Evolutionary conservation across 768 basidiomycete species (phyloP).

Genomic region (Asterophora lycoperdoides): DNA sequence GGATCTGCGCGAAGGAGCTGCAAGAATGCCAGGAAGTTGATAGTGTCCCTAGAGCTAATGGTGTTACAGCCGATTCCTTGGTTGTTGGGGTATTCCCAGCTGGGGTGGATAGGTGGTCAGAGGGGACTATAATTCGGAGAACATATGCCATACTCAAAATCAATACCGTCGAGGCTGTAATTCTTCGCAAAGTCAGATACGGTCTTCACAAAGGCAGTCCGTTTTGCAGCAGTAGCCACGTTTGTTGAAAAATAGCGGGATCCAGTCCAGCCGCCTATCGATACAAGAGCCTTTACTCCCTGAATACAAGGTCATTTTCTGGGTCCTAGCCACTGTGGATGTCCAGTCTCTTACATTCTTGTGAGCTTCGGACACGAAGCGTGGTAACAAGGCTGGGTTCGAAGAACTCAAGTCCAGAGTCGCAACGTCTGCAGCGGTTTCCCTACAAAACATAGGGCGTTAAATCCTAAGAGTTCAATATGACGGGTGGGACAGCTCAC

Average conservation of each 20-base stretch:
- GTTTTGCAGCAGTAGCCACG: conserved; percentile 53
- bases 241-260: conserved; percentile 58
- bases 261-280: conserved; percentile 73
- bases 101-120: conserved; percentile 21
- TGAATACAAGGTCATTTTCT: conserved; percentile 20
- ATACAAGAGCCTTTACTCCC: conserved; percentile 54
- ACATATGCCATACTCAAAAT: conserved; percentile 40
- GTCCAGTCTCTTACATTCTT: conserved; percentile 30
- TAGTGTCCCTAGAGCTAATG: conserved; percentile 56
- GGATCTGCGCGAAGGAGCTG: conserved; percentile 60
- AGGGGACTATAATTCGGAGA: background rate
- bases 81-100: conserved; percentile 83
- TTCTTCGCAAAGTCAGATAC: conserved; percentile 45
- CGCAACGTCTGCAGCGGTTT: conserved; percentile 34
- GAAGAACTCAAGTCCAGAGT: conserved; percentile 38
- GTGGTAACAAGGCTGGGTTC: conserved; percentile 44
- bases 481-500: conserved; percentile 34
- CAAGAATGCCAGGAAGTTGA: conserved; percentile 79
- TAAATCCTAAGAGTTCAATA: background rate
- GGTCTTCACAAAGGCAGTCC: conserved; percentile 61
- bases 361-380: conserved; percentile 51
- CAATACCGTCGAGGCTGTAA: conserved; percentile 58
- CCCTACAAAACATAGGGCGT: conserved; percentile 18
- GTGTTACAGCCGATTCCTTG: conserved; percentile 73
- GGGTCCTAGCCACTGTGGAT: background rate